These are phyloP conservation scores for Logfia minima DNA, from an alignment of 129 eudicot genomes.

Conservation along the genomic window DNA sequence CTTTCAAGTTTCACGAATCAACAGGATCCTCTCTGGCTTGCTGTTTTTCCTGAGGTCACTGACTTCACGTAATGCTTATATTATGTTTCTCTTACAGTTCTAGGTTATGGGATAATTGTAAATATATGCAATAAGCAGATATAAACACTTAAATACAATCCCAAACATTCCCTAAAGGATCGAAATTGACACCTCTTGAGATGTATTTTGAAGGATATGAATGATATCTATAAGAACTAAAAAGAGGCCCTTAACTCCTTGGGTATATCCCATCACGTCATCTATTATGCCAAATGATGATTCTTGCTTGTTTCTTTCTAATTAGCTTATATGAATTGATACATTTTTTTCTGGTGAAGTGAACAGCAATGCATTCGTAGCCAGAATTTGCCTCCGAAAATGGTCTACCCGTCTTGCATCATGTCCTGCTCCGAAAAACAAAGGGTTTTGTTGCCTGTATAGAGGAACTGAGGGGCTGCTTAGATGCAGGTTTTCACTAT, in stretches of 20 bases:
- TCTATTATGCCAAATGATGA: not conserved
- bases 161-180: not conserved
- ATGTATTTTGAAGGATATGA: not conserved
- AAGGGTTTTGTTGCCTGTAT: constrained; percentile 83
- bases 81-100: constrained; percentile 15
- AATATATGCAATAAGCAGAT: not conserved
- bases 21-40: constrained; percentile 85
- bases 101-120: not conserved
- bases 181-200: not conserved
- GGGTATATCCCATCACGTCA: not conserved
- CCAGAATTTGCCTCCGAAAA: constrained; percentile 82
- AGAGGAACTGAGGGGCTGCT: constrained; percentile 57
- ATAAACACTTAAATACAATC: not conserved
- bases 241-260: not conserved
- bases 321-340: not conserved
- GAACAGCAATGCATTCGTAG: constrained; percentile 77
- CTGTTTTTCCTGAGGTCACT: constrained; percentile 92
- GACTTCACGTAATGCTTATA: constrained; percentile 70
- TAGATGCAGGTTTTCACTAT: constrained; percentile 77
- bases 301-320: constrained; percentile 1
- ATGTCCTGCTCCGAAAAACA: constrained; percentile 82
- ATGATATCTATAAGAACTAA: not conserved
- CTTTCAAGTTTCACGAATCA: constrained; percentile 61
- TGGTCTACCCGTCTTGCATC: constrained; percentile 68
- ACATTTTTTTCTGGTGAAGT: constrained; percentile 37